Evolutionary conservation across 306 rosid species (phyloP).

Genomic region (Prunus dulcis): DNA sequence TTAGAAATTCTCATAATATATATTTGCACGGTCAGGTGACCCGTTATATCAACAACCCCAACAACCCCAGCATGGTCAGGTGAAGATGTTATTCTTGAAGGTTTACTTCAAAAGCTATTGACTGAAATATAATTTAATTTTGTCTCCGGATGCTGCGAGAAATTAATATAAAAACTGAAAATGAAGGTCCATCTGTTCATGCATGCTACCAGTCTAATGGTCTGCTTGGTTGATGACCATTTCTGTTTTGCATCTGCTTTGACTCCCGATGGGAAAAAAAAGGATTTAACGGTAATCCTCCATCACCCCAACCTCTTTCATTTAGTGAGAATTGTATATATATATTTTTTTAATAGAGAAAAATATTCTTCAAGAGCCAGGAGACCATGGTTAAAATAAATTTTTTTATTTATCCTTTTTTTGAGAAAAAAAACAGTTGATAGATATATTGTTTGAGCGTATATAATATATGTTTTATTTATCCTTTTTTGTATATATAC

Average conservation of each 20-base stretch:
- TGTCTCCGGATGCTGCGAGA: neutral
- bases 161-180: neutral
- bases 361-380: too few species aligned
- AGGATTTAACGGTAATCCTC: too few species aligned
- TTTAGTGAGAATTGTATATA: too few species aligned
- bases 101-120: neutral
- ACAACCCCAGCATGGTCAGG: neutral
- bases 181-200: neutral
- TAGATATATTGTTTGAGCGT: too few species aligned
- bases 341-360: too few species aligned
- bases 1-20: neutral
- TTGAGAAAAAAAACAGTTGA: too few species aligned
- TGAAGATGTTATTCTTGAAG: neutral
- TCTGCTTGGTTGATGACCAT: neutral
- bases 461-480: too few species aligned
- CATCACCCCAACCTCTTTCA: too few species aligned
- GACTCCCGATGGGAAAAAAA: neutral
- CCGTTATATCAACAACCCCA: neutral
- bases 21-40: neutral
- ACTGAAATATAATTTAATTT: neutral
- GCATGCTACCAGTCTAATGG: neutral
- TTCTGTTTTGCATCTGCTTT: neutral
- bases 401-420: too few species aligned
- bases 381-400: too few species aligned
- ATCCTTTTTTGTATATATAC: too few species aligned